Conservation (phyloP, 2,329 filamentous ascomycete species). For the Seiridium cupressi region DNA sequence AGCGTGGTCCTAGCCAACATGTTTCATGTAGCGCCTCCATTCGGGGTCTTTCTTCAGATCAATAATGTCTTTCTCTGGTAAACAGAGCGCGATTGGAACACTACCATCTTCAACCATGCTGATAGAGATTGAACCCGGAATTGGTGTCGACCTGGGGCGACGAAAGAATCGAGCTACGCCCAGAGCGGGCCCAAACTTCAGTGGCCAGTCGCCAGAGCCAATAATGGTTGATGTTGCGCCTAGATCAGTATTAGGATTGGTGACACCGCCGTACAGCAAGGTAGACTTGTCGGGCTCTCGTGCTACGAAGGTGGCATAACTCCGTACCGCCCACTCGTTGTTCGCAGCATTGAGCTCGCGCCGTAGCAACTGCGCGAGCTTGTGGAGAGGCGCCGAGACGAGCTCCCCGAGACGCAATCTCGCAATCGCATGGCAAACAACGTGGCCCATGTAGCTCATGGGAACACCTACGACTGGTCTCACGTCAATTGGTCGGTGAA, state of each 20-base stretch:
- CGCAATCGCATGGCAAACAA: background rate
- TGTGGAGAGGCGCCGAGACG: background rate
- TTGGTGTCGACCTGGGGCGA: background rate
- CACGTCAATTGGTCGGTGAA: too few species aligned
- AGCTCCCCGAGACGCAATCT: background rate
- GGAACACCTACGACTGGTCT: too few species aligned
- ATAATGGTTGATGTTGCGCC: background rate
- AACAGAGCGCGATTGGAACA: background rate
- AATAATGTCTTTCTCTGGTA: background rate
- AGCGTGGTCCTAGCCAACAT: background rate
- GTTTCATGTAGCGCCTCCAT: background rate
- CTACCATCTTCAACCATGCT: background rate
- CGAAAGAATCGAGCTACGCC: background rate
- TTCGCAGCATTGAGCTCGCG: background rate
- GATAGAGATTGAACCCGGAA: background rate
- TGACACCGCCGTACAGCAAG: background rate
- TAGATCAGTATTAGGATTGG: background rate
- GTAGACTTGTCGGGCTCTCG: background rate
- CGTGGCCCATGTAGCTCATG: background rate
- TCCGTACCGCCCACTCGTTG: background rate
- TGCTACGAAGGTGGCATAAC: background rate
- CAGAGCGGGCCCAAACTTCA: background rate
- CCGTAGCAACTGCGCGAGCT: background rate
- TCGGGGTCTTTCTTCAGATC: background rate
- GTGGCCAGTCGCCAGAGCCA: too few species aligned